Conservation (phyloP, 2,329 filamentous ascomycete genomes). For the Claviceps sp. region DNA sequence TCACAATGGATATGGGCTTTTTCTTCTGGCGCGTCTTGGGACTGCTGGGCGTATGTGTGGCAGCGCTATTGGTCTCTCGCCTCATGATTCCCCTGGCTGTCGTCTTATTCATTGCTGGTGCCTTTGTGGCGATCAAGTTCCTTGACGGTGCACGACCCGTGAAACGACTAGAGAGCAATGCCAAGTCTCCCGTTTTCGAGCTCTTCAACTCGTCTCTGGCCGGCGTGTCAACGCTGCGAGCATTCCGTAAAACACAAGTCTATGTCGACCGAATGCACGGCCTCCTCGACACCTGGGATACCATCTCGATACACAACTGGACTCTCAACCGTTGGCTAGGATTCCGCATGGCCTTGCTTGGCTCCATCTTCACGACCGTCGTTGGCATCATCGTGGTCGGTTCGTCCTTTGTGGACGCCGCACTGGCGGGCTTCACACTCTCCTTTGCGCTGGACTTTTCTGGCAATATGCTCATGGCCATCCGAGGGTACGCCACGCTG, state of each 20-base stretch:
- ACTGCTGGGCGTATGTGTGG: slow-evolving; percentile 51
- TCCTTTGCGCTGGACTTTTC: slow-evolving; percentile 62
- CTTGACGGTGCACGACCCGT: slow-evolving; percentile 59
- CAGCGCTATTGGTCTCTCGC: slow-evolving; percentile 54
- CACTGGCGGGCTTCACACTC: slow-evolving; percentile 62
- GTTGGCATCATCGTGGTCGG: slow-evolving; percentile 52
- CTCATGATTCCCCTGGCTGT: slow-evolving; percentile 49
- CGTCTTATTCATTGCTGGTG: slow-evolving; percentile 41
- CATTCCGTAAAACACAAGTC: slow-evolving; percentile 53
- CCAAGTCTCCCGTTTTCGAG: slow-evolving; percentile 69
- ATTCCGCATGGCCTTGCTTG: slow-evolving; percentile 56
- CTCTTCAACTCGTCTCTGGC: slow-evolving; percentile 61
- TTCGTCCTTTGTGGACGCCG: slow-evolving; percentile 48
- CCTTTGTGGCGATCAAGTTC: slow-evolving; percentile 47
- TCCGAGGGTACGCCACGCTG: slow-evolving; percentile 54
- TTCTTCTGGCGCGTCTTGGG: slow-evolving; percentile 46
- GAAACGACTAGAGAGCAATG: slow-evolving; percentile 64
- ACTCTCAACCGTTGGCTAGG: slow-evolving; percentile 67
- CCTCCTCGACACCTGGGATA: slow-evolving; percentile 54
- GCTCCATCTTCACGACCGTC: slow-evolving; percentile 52
- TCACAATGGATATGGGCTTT: slow-evolving; percentile 50
- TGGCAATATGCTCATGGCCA: slow-evolving; percentile 47
- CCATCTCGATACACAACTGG: slow-evolving; percentile 54
- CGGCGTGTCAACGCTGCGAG: slow-evolving; percentile 63
- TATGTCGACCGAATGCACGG: slow-evolving; percentile 59